A percentile compares a stretch with the other conserved stretches of the same genome.
phyloP scores from a whole-genome alignment of 2,329 filamentous ascomycete species.

The Ophiostoma novo-ulmi region DNA sequence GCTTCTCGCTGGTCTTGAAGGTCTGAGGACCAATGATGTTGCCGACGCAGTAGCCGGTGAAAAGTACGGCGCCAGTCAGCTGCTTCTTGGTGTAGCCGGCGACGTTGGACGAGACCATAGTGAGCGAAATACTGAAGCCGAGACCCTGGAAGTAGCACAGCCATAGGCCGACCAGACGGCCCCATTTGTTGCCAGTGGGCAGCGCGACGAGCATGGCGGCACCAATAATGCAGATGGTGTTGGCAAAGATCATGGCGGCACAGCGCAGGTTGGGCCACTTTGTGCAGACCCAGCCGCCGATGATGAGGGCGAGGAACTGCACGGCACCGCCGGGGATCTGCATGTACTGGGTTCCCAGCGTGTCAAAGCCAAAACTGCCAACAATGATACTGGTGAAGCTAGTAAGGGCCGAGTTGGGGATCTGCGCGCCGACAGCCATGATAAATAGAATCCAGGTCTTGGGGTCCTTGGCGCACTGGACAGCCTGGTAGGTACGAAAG shows the following conservation, averaged over 20 bases:
- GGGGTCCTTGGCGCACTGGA: conserved; percentile 54
- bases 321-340: conserved; percentile 57
- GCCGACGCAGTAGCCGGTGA: conserved; percentile 50
- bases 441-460: conserved; percentile 55
- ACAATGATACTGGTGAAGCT: conserved; percentile 34
- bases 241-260: conserved; percentile 52
- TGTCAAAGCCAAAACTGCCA: conserved; percentile 33
- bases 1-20: conserved; percentile 45
- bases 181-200: conserved; percentile 45
- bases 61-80: conserved; percentile 46
- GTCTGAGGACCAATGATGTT: conserved; percentile 53
- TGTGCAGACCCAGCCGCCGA: conserved; percentile 48
- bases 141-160: conserved; percentile 33
- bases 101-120: conserved; percentile 49
- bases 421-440: conserved; percentile 27
- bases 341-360: conserved; percentile 35
- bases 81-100: conserved; percentile 54
- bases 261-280: conserved; percentile 50
- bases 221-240: conserved; percentile 51
- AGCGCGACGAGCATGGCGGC: conserved; percentile 48
- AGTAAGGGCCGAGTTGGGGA: conserved; percentile 38
- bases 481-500: conserved; percentile 50
- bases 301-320: conserved; percentile 49
- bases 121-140: conserved; percentile 49
- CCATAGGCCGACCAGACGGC: conserved; percentile 52